Base-by-base conservation (phyloP, 73 alveolate genomes). In the Effrenium voratum region DNA sequence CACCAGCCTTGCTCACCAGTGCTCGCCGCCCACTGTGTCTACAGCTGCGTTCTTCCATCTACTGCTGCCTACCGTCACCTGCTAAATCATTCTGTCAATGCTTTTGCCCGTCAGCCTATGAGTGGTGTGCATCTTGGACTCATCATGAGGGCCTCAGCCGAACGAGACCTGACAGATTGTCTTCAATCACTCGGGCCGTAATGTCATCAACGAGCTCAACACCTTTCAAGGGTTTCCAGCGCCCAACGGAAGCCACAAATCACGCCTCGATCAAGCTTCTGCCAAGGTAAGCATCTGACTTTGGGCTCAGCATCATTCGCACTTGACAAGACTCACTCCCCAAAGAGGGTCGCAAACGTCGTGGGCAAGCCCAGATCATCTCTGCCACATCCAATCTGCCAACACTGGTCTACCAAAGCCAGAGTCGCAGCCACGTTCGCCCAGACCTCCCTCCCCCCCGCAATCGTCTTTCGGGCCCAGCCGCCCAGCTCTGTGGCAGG, bases 111-210 rank as follows among this genome's bases (percentile, higher is more conserved):
- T 79, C 90, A 79, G 90, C 66, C 90, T 79, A 79, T 79, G 90
- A 79, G 90, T 79, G 90, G 90, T 79, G 90, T 79, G 46, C 34
- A 79, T 79, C 90, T 79, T 79, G 90, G 68, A 79, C 90, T 79
- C 90, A 79, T 79, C 90, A 79, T 26, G 32, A 45, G 90, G 90
- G 90, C 90, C 90, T 79, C 90, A 79, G 90, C 66, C 90, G 90
- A 79, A 79, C 90, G 90, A 79, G 90, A 79, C 90, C 90, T 79
- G 90, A 79, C 90, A 79, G 90, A 79, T 79, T 79, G 90, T 79
- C 90, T 32, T 79, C 90, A n/a, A 79, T 79, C 90, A 79, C 46
- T 44, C 68, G 32, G 90, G 50, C 28, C 49, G 26, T 10, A 19
- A 28, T 16, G 10, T 50, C 34, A 57, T 0, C 1, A 22, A 57